Evolutionary conservation across 2,329 filamentous ascomycete genomes (phyloP).

Genomic region (Xylariaceae sp.): DNA sequence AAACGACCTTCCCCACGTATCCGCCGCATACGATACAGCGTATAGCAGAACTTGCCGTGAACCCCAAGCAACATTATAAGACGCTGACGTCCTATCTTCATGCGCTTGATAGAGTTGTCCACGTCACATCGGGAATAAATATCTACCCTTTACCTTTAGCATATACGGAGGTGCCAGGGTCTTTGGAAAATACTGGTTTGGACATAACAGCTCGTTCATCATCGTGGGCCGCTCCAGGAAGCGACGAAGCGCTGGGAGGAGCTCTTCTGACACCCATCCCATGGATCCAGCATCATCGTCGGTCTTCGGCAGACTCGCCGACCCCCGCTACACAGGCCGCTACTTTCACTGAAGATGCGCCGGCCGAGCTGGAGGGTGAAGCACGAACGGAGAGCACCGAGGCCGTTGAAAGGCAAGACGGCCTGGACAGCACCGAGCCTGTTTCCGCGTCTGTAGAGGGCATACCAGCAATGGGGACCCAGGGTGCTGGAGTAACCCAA

Average conservation of each 20-base stretch:
- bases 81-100: constrained; percentile 80
- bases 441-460: constrained; percentile 72
- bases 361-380: constrained; percentile 49
- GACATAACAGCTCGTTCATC: constrained; percentile 37
- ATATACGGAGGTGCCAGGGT: constrained; percentile 50
- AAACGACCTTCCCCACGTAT: constrained; percentile 60
- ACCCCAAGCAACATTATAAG: constrained; percentile 72
- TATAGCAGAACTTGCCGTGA: constrained; percentile 76
- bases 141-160: constrained; percentile 76
- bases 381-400: constrained; percentile 70
- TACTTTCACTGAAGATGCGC: constrained; percentile 23
- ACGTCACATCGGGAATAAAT: constrained; percentile 76
- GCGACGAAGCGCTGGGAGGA: constrained; percentile 84
- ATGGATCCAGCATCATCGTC: constrained; percentile 56
- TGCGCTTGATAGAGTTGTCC: constrained; percentile 83
- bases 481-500: constrained; percentile 62
- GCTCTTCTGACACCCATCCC: constrained; percentile 90
- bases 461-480: constrained; percentile 48
- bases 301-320: constrained; percentile 18
- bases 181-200: constrained; percentile 57
- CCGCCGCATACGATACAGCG: constrained; percentile 93
- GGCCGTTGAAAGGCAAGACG: constrained; percentile 76
- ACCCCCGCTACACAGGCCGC: constrained; percentile 16
- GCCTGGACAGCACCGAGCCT: constrained; percentile 72
- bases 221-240: constrained; percentile 53